phyloP scores from a whole-genome alignment of 164 flowering plant species.

The Magnolia changhungtana region DNA sequence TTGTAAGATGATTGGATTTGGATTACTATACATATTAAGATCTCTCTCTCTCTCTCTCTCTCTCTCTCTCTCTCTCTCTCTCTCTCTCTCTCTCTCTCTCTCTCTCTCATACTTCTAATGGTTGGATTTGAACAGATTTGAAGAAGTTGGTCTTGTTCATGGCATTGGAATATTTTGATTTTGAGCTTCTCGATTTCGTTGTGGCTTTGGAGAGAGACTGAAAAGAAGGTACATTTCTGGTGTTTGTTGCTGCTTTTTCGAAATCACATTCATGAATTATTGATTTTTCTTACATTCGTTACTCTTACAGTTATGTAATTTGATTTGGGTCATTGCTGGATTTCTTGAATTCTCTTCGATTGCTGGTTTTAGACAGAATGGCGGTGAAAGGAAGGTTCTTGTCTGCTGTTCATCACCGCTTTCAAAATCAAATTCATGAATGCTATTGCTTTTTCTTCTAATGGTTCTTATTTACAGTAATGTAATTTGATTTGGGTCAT shows the following conservation, averaged over 20 bases:
- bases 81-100: constrained; percentile 4
- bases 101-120: neutral
- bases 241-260: neutral
- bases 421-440: neutral
- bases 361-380: no score
- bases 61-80: constrained; percentile 2
- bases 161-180: neutral
- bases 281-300: neutral
- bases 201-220: no score
- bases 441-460: neutral
- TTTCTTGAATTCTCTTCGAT: neutral
- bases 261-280: neutral
- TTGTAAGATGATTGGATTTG: no score
- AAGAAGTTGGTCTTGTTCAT: neutral
- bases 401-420: no score
- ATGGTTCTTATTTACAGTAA: neutral
- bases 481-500: neutral
- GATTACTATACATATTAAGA: no score
- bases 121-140: neutral
- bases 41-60: neutral
- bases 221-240: no score
- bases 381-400: no score
- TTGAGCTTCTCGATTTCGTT: neutral
- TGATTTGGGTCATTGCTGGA: neutral
- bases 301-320: neutral